Conservation (phyloP, 306 rosid species). For the Alnus rubra region DNA sequence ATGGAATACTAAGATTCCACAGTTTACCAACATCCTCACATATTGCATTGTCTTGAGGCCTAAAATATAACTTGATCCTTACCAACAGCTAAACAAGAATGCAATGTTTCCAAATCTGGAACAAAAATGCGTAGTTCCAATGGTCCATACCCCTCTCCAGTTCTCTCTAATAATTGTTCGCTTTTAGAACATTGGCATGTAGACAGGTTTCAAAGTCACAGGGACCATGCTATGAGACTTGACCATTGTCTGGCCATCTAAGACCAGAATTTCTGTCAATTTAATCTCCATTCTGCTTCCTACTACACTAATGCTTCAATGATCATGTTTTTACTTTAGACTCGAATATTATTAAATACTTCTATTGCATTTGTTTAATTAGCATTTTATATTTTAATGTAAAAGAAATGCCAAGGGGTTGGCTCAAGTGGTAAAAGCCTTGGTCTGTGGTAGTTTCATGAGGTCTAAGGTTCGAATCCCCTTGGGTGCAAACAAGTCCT, state of each 20-base stretch:
- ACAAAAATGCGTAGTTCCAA: neutral
- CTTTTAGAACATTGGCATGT: neutral
- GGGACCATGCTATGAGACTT: neutral
- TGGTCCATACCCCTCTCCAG: constrained; percentile 1
- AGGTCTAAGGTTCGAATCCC: too few relatives aligned
- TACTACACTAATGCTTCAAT: neutral
- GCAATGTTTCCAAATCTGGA: constrained; percentile 1
- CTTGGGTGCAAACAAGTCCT: too few relatives aligned
- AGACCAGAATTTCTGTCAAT: neutral
- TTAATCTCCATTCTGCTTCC: neutral
- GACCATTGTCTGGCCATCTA: neutral
- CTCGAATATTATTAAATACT: too few relatives aligned
- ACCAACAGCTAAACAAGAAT: constrained; percentile 16
- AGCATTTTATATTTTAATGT: neutral
- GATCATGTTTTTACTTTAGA: neutral
- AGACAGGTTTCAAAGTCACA: constrained; percentile 4
- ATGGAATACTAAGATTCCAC: constrained; percentile 48
- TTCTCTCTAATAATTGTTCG: neutral
- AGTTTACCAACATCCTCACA: constrained; percentile 33
- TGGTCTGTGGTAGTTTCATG: too few relatives aligned
- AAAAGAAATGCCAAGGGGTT: too few relatives aligned
- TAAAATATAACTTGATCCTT: constrained; percentile 18
- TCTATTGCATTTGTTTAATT: too few relatives aligned
- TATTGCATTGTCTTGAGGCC: constrained; percentile 41
- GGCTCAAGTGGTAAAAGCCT: too few relatives aligned